Base-by-base conservation (phyloP, 2,329 filamentous ascomycete species). In the Xylariaceae sp. region DNA sequence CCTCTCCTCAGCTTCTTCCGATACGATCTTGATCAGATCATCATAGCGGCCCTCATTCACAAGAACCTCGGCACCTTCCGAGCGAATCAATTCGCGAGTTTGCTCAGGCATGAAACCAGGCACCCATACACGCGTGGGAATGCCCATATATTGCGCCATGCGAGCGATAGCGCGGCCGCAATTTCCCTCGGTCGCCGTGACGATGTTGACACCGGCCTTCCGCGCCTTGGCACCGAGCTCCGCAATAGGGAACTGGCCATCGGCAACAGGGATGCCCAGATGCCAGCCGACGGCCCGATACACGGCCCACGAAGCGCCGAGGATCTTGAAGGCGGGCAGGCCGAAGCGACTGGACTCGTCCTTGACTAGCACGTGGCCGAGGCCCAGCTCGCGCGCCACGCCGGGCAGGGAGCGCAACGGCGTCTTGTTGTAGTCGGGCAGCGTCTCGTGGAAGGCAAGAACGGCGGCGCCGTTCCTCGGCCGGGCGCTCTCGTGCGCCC, bases 281-380 rank as follows among this genome's bases (percentile, higher is more conserved):
- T 78, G 71, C 0, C 85, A 71, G 1, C 69, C 71, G 0, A 85
- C 68, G 11, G 86, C 82, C 5, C 82, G 80, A 65, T 84, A 87
- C 2, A 82, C 79, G 0, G 83, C 88, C 88, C 88, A 93, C 0
- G 87, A 89, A 0, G 89, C 89, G 17, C 89, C 90, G 0, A 92
- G 80, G 50, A 92, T 89, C 72, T 94, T 94, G 78, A 92, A 93
- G 0, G 88, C 82, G 0, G 88, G 87, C 1, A 92, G 77, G 0
- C 86, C 85, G 44, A 90, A 83, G 4, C 89, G 81, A 56, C 74
- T 77, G 34, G 82, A 85, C 71, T 93, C 89, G 66, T 92, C 84
- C 68, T 93, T 93, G 63, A 92, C 68, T 44, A 86, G 78, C 2
- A 92, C 76, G 4, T 78, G 74, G 0, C 74, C 73, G 9, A 90